Evolutionary conservation across 192 early-diverging fungal species (phyloP), one percentile per base, ranked within the genome.

Genomic region (Coemansia sp.): DNA sequence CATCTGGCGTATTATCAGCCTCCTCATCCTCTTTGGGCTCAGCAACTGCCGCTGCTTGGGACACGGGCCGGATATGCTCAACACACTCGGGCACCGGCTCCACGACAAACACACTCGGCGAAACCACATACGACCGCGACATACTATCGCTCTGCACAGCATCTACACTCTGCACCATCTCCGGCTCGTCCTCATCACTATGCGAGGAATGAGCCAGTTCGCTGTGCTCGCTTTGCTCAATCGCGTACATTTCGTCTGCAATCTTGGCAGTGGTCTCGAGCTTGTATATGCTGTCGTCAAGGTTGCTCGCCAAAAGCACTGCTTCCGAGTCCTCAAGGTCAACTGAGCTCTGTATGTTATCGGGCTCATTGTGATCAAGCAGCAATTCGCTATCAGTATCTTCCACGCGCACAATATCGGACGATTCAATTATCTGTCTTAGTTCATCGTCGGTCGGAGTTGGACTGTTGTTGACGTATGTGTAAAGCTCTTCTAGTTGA

Each of bases 241-340:
- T 56, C 5, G 34, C 62, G 26, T 78, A 70, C 23, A 78, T 1
- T 34, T 78, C 75, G 25, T 78, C 69, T 4, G 14, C 46, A 31
- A 42, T 6, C 11, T 53, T 31, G 53, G 38, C 47, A 4, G 20
- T 44, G 15, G 61, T 17, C 12, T 50, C 38, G 11, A 70, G 65
- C 14, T 53, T 63, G 57, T 79, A 79, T 60, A 70, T 72, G 57
- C 76, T 79, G 61, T 79, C 60, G 0, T 66, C 66, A n/a, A 73
- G 60, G 54, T 73, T 70, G 57, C 67, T 79, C 20, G 67, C 54
- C 51, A 79, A 46, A 37, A 79, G 70, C 49, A 72, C 76, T 1
- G 76, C 70, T 52, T 79, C 66, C 17, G 76, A 79, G 40, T 79
- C 76, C 42, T 70, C 76, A 65, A 78, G 68, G 51, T 70, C 70